A percentile compares a stretch with the other conserved stretches of the same genome.
These are phyloP conservation scores for Chaetoscypha palmicola DNA, from an alignment of 2,329 filamentous ascomycete species.

Conservation along the genomic window DNA sequence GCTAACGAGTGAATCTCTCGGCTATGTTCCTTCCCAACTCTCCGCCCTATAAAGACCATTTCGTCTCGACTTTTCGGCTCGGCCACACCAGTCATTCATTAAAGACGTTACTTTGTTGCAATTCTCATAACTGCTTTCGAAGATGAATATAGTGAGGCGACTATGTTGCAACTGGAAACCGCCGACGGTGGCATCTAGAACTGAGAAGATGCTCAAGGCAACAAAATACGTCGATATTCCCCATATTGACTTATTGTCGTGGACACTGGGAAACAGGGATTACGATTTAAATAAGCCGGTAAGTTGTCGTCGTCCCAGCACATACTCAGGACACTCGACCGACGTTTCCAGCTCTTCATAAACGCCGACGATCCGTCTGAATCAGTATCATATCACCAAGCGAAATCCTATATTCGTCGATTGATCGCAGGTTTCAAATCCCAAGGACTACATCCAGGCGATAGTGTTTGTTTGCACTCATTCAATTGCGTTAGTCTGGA, in stretches of 20 bases:
- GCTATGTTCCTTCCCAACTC: too few relatives aligned
- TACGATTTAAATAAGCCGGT: constrained; percentile 4
- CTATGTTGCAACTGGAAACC: too few relatives aligned
- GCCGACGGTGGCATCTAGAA: too few relatives aligned
- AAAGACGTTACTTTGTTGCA: too few relatives aligned
- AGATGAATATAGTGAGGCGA: too few relatives aligned
- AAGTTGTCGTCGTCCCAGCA: constrained; percentile 4
- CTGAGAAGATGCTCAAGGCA: too few relatives aligned
- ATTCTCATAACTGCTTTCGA: too few relatives aligned
- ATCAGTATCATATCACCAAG: constrained; percentile 6
- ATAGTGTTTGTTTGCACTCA: constrained; percentile 14
- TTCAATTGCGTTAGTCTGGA: constrained; percentile 15
- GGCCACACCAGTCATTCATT: too few relatives aligned
- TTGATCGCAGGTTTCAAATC: constrained; percentile 12
- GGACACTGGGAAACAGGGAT: constrained; percentile 4
- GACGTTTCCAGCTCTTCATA: constrained; percentile 5
- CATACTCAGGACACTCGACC: background rate
- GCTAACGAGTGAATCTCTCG: too few relatives aligned
- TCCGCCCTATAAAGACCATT: too few relatives aligned
- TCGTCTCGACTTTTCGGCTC: too few relatives aligned
- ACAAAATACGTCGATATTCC: background rate
- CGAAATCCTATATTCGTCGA: constrained; percentile 6
- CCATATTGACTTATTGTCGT: constrained; percentile 4
- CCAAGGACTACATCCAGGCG: constrained; percentile 12
- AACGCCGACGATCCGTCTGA: background rate